Base-by-base conservation (phyloP, 1,284 basidiomycete species). In the Vanrija pseudolonga region DNA sequence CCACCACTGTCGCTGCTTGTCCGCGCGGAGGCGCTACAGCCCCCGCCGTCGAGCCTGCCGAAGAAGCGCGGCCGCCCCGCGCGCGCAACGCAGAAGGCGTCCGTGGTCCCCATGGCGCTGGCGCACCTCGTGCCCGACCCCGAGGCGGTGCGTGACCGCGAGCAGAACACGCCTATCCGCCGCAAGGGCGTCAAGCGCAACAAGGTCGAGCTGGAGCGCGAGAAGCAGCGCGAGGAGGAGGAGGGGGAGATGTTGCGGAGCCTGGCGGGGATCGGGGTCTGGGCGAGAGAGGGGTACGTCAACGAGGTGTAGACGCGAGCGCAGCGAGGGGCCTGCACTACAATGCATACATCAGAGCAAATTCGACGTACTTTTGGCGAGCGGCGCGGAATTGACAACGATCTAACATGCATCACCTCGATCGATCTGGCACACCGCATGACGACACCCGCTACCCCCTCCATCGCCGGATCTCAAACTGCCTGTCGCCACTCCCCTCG, bases 141-240 rank as follows among this genome's bases (percentile, higher is more conserved):
- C 4, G 42, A 51, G 11, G 38, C 47, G 9, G 56, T 63, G 9
- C 28, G 41, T 6, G 50, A 46, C 8, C 51, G 55, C 28, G 61
- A 57, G 12, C 28, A 50, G 18, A 47, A 59, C n/a, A 51, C 50
- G 24, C 61, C 61, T 6, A 56, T 63, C 15, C 56, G 61, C 11
- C 46, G 61, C n/a, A 63, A 63, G 53, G 61, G 61, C 19, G 45
- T 63, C 38, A 63, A 63, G 54, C 53, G 61, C 24, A 59, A 50
- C 44, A 57, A 60, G 48, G 45, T 50, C 20, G 61, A 60, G 52
- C 53, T 63, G 45, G 61, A 63, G 52, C 47, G 50, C 14, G 61
- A 63, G 47, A 53, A 51, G 52, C 50, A 45, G 47, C 48, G 61
- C 5, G 56, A 61, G 37, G 55, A 52, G 45, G 56, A 61, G 47